Evolutionary conservation across 495 filamentous ascomycete genomes (phyloP).

Genomic region (Massariosphaeria phaeospora): DNA sequence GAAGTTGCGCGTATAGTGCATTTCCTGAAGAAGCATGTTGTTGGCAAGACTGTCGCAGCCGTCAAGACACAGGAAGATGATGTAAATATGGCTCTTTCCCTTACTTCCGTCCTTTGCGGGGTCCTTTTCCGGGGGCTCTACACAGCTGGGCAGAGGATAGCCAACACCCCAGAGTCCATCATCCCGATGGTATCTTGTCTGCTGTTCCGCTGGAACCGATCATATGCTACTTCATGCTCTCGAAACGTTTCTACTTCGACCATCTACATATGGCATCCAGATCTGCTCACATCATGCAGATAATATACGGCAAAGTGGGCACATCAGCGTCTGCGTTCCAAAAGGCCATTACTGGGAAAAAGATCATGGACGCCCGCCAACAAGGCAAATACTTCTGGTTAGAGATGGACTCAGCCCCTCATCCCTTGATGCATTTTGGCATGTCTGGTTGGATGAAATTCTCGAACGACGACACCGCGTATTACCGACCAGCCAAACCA

Average conservation of each 20-base stretch:
- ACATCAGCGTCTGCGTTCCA: conserved; percentile 69
- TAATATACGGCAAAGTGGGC: conserved; percentile 83
- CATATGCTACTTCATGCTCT: too few relatives aligned
- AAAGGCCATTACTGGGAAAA: conserved; percentile 69
- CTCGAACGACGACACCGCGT: conserved; percentile 64
- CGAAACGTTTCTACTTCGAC: not conserved
- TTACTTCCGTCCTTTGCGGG: too few relatives aligned
- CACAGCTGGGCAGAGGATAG: too few relatives aligned
- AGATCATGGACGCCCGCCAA: conserved; percentile 64
- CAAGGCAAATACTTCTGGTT: conserved; percentile 98
- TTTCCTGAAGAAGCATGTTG: conserved; percentile 71
- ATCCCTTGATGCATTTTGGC: conserved; percentile 87
- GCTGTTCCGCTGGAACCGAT: too few relatives aligned
- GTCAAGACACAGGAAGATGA: conserved; percentile 68
- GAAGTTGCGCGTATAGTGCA: conserved; percentile 78
- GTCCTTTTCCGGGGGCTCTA: too few relatives aligned
- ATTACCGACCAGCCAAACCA: conserved; percentile 66
- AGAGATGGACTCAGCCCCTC: conserved; percentile 67
- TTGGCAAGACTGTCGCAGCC: conserved; percentile 70
- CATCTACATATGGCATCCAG: not conserved
- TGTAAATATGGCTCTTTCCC: conserved; percentile 5
- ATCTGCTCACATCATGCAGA: conserved; percentile 33
- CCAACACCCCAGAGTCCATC: too few relatives aligned
- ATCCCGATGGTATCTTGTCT: too few relatives aligned
- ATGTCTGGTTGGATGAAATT: conserved; percentile 92